A percentile compares a stretch with the other conserved stretches of the same genome.
phyloP scores from a whole-genome alignment of 805 yeast genomes.

The Ogataea salicorniae region DNA sequence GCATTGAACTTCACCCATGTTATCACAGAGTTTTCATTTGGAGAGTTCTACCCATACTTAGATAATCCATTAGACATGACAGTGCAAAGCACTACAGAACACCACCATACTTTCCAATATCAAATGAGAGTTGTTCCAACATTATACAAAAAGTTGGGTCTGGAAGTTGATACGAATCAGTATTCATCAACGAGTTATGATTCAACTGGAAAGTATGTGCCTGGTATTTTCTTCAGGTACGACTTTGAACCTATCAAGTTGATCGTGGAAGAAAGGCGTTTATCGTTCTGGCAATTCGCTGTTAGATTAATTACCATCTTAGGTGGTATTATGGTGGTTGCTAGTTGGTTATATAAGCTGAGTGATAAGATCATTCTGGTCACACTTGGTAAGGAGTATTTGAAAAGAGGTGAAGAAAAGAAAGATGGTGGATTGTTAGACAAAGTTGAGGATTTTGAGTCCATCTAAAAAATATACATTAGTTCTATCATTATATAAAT shows the following conservation, averaged over 20 bases:
- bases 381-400: slow-evolving; percentile 53
- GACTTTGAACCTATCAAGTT: slow-evolving; percentile 86
- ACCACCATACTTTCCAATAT: slow-evolving; percentile 54
- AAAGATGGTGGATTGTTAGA: slow-evolving; percentile 29
- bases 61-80: slow-evolving; percentile 85
- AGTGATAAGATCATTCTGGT: slow-evolving; percentile 50
- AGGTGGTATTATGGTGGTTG: slow-evolving; percentile 74
- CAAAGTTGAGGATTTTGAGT: slow-evolving; percentile 24
- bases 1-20: slow-evolving; percentile 76
- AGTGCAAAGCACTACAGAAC: slow-evolving; percentile 48
- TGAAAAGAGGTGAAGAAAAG: slow-evolving; percentile 43
- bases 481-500: not conserved
- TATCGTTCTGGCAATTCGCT: slow-evolving; percentile 73
- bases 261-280: slow-evolving; percentile 60
- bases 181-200: slow-evolving; percentile 59
- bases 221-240: slow-evolving; percentile 81
- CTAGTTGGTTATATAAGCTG: slow-evolving; percentile 58
- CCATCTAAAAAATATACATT: slow-evolving; percentile 12
- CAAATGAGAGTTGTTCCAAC: slow-evolving; percentile 82
- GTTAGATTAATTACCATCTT: slow-evolving; percentile 73
- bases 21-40: slow-evolving; percentile 84
- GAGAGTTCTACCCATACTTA: slow-evolving; percentile 81
- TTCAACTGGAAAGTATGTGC: slow-evolving; percentile 33
- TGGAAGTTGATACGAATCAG: slow-evolving; percentile 74
- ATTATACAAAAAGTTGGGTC: slow-evolving; percentile 62